These are phyloP conservation scores for Melaleuca quinquenervia DNA, from an alignment of 345 rosid species.

Conservation along the genomic window DNA sequence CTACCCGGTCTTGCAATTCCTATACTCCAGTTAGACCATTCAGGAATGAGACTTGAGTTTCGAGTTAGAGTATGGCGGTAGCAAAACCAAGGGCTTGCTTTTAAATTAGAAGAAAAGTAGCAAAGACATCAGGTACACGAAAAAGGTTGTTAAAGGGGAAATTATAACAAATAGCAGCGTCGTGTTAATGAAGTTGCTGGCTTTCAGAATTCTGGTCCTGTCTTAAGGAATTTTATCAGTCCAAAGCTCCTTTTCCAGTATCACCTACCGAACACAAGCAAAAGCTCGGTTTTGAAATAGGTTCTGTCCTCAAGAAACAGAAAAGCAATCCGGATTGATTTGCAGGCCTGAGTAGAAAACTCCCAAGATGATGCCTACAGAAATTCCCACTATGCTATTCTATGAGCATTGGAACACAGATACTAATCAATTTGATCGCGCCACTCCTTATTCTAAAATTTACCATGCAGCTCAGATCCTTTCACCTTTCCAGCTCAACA, in stretches of 20 bases:
- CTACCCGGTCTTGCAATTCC: conserved; percentile 48
- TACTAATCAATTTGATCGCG: background rate
- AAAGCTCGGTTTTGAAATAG: background rate
- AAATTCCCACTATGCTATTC: background rate
- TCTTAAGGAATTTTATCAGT: background rate
- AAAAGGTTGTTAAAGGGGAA: background rate
- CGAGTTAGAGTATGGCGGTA: background rate
- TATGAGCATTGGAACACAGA: background rate
- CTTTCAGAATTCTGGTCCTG: background rate
- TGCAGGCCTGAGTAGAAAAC: background rate
- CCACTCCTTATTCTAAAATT: background rate
- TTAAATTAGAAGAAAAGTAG: background rate
- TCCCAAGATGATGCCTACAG: background rate
- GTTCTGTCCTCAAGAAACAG: background rate
- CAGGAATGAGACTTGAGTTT: background rate
- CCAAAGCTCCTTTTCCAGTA: background rate
- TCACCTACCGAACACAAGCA: background rate
- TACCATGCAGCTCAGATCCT: background rate
- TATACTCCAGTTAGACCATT: background rate
- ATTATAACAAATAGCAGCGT: background rate
- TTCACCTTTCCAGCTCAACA: background rate
- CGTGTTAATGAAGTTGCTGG: background rate
- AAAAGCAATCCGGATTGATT: background rate
- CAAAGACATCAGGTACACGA: background rate
- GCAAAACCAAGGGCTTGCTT: background rate